Evolutionary conservation across 371 early-diverging fungal genomes (phyloP).

Genomic region (Circinella minor): DNA sequence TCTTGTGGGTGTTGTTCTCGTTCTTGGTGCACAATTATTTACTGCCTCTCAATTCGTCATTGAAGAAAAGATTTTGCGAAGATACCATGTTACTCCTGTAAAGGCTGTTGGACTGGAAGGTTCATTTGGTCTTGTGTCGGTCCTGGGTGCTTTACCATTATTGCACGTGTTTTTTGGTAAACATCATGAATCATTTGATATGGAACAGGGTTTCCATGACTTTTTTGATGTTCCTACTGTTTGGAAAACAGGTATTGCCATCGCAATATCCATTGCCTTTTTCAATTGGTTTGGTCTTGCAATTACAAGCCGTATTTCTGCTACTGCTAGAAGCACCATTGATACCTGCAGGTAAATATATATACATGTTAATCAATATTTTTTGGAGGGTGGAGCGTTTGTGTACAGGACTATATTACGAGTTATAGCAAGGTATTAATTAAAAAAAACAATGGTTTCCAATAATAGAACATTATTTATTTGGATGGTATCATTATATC

Average conservation of each 20-base stretch:
- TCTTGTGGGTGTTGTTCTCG: conserved; percentile 78
- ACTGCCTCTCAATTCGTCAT: conserved; percentile 94
- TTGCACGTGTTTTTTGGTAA: conserved; percentile 75
- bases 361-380: too few species aligned
- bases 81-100: conserved; percentile 81
- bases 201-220: conserved; percentile 76
- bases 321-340: conserved; percentile 92
- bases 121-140: conserved; percentile 82
- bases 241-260: conserved; percentile 78
- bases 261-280: conserved; percentile 86
- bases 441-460: too few species aligned
- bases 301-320: conserved; percentile 84
- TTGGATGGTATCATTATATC: conserved; percentile 86
- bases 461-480: conserved; percentile 84
- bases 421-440: too few species aligned
- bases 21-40: conserved; percentile 90
- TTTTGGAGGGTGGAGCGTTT: background rate
- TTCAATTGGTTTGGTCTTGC: conserved; percentile 96
- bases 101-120: conserved; percentile 95
- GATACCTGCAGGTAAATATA: conserved; percentile 80
- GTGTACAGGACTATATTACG: background rate
- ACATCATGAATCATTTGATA: conserved; percentile 75
- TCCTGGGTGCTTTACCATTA: conserved; percentile 74
- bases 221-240: conserved; percentile 69
- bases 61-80: conserved; percentile 89